phyloP scores from a whole-genome alignment of 164 flowering plant genomes.

The Vitis labrusca region DNA sequence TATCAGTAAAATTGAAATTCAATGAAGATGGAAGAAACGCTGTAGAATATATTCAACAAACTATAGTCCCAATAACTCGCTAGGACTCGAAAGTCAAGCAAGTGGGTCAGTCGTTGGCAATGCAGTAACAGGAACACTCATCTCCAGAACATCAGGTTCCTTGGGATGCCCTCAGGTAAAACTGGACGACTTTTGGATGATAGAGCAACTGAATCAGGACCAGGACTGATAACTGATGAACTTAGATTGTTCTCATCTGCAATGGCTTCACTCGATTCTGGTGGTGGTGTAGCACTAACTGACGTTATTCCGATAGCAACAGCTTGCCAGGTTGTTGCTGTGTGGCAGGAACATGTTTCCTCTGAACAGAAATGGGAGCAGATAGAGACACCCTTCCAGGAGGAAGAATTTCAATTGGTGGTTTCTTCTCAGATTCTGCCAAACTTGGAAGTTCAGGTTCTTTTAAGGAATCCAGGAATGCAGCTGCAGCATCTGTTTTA shows the following conservation, averaged over 20 bases:
- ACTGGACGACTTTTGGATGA: conserved; percentile 8
- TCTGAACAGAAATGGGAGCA: conserved; percentile 48
- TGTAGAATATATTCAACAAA: too few species aligned
- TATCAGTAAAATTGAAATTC: too few species aligned
- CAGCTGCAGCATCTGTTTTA: conserved; percentile 84
- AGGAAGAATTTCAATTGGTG: conserved; percentile 89
- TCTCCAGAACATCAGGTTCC: too few species aligned
- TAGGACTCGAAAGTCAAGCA: too few species aligned
- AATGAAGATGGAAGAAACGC: too few species aligned
- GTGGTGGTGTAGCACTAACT: conserved; percentile 10
- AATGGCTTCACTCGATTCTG: conserved; percentile 14
- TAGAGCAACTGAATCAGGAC: conserved; percentile 8
- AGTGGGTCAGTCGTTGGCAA: too few species aligned
- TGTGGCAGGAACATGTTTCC: conserved; percentile 44
- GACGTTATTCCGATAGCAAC: conserved; percentile 57
- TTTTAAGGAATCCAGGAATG: conserved; percentile 86
- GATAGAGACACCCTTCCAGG: conserved; percentile 91
- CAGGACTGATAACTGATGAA: conserved; percentile 10
- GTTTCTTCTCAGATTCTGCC: conserved; percentile 84
- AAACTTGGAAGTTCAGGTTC: conserved; percentile 87
- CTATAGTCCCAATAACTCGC: too few species aligned
- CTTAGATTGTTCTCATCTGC: conserved; percentile 1
- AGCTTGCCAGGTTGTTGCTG: conserved; percentile 60
- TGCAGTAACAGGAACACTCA: too few species aligned
- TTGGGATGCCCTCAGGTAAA: too few species aligned